Evolutionary conservation across 495 filamentous ascomycete genomes (phyloP).

Genomic region (Bombardia bombarda): DNA sequence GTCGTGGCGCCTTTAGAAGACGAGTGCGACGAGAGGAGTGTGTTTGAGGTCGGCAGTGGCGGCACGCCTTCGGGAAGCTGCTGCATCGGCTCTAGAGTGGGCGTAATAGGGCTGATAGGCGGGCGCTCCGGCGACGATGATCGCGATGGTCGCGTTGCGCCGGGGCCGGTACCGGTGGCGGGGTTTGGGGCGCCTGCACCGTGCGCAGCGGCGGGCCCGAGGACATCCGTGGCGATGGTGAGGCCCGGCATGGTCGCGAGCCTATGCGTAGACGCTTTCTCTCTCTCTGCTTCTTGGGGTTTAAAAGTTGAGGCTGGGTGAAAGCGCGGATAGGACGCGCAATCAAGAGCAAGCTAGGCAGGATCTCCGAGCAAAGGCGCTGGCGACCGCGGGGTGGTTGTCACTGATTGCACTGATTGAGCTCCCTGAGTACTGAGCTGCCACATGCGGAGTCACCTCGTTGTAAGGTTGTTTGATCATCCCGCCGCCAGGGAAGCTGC

Average conservation of each 20-base stretch:
- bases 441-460: no score
- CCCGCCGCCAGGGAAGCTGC: no score
- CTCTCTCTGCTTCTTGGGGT: no score
- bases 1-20: background rate
- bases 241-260: conserved; percentile 17
- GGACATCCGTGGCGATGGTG: conserved; percentile 13
- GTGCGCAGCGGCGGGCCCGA: conserved; percentile 2
- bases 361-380: no score
- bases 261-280: no score
- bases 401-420: no score
- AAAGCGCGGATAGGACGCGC: no score
- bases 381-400: no score
- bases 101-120: conserved; percentile 39
- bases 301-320: no score
- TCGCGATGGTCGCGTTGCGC: background rate
- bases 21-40: conserved; percentile 1
- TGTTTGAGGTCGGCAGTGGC: background rate
- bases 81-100: conserved; percentile 21
- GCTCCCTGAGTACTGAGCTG: no score
- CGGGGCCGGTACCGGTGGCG: background rate
- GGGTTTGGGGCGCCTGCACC: background rate
- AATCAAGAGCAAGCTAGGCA: no score
- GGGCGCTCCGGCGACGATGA: conserved; percentile 18
- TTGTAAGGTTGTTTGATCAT: no score
- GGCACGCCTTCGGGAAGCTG: conserved; percentile 7